Conservation (phyloP, 371 early-diverging fungal genomes). For the Parasitella parasitica region DNA sequence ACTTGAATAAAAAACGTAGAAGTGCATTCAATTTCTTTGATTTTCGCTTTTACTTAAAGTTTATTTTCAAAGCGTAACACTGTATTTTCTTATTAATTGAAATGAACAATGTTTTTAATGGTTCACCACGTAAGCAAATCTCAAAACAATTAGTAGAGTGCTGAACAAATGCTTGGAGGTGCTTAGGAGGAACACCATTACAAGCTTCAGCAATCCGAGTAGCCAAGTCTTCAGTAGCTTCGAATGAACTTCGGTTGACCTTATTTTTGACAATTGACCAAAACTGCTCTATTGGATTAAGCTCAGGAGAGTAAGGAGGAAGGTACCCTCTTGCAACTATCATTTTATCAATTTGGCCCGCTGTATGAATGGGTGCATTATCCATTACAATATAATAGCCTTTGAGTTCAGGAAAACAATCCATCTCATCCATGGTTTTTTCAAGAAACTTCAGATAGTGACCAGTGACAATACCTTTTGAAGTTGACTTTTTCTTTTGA, state of each 20-base stretch:
- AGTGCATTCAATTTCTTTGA: too few relatives aligned
- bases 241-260: slow-evolving; percentile 1
- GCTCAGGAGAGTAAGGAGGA: slow-evolving; percentile 5
- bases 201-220: slow-evolving; percentile 5
- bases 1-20: too few relatives aligned
- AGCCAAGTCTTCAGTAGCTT: background rate
- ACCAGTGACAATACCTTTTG: slow-evolving; percentile 10
- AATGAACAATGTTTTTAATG: background rate
- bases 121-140: background rate
- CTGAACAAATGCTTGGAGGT: slow-evolving; percentile 2
- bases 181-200: background rate
- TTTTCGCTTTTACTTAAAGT: too few relatives aligned
- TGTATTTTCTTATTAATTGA: background rate
- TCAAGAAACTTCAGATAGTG: slow-evolving; percentile 15
- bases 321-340: slow-evolving; percentile 11
- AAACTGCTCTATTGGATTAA: slow-evolving; percentile 1
- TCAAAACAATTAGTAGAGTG: background rate
- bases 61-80: too few relatives aligned
- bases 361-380: slow-evolving; percentile 17
- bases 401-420: slow-evolving; percentile 19
- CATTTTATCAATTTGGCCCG: slow-evolving; percentile 10
- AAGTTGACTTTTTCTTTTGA: slow-evolving; percentile 9
- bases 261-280: slow-evolving; percentile 12
- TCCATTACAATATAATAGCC: slow-evolving; percentile 23
- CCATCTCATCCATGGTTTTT: slow-evolving; percentile 21